Evolutionary conservation across 2,329 filamentous ascomycete genomes (phyloP), one percentile per base, ranked within the genome.

Genomic region (Aspergillus unguis): DNA sequence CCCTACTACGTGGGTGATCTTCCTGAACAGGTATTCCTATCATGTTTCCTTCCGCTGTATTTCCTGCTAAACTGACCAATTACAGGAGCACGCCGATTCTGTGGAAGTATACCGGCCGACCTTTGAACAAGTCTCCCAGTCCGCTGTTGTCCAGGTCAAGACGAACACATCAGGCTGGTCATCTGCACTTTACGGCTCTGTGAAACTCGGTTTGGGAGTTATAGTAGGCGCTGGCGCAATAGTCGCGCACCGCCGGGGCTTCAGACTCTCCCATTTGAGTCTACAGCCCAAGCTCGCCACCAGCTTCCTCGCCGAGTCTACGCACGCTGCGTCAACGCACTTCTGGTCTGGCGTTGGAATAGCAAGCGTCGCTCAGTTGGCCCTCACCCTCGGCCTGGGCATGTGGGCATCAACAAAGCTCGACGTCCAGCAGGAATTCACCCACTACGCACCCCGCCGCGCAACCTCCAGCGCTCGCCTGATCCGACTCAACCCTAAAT

Each of bases 391-490:
- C 1, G 54, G 57, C 3, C 29, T 62, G 9, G 52, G 54, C 25
- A 43, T 57, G 42, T 64, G 57, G 59, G 48, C 54, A 6, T 58
- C 58, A 2, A 51, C 48, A 28, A 62, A 62, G 46, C 48, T 62
- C 7, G 60, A 64, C 29, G 56, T 62, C n/a, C 60, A 64, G 23
- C 51, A 62, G 49, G 60, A 60, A 25, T 64, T 62, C 49, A 62
- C 60, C 5, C 60, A 57, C 25, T 57, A 62, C 67, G n/a, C 52
- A 65, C 75, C 17, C 51, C 75, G 75, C 57, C 69, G 71, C 46
- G 74, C 73, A 45, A 58, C 74, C 35, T 65, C 68, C 2, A 72
- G 66, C 52, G 59, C 67, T 33, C 53, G 50, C 26, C 44, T 61
- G 8, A 54, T 68, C 50, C 49, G 43, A 8, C 54, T 54, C 8